Conservation (phyloP, 2,329 filamentous ascomycete species). For the Trichoderma aggressivum region DNA sequence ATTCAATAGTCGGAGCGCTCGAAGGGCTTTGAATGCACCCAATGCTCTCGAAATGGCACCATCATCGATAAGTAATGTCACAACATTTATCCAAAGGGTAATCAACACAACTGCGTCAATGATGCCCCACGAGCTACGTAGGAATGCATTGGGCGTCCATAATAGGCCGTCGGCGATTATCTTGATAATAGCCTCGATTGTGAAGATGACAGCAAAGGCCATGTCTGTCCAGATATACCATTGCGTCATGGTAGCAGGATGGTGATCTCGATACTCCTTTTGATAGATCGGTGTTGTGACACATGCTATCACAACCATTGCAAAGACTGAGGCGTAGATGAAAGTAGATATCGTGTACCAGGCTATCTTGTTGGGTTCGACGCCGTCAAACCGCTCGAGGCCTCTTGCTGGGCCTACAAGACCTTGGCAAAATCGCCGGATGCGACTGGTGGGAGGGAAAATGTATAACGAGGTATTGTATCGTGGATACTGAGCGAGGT, state of each 20-base stretch:
- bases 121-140: conserved; percentile 93
- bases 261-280: conserved; percentile 70
- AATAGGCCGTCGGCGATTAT: conserved; percentile 92
- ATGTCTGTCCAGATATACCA: conserved; percentile 97
- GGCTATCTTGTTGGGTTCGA: conserved; percentile 80
- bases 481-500: conserved; percentile 76
- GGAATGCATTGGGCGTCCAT: conserved; percentile 96
- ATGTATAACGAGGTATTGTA: conserved; percentile 93
- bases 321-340: conserved; percentile 89
- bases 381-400: conserved; percentile 79
- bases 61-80: conserved; percentile 76
- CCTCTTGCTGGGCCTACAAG: conserved; percentile 91
- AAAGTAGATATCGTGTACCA: conserved; percentile 95
- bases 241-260: conserved; percentile 61
- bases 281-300: conserved; percentile 94
- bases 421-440: conserved; percentile 80
- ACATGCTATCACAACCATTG: conserved; percentile 96
- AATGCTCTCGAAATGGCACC: conserved; percentile 85
- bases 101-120: conserved; percentile 90
- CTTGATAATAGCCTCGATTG: conserved; percentile 82
- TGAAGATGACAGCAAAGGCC: conserved; percentile 84
- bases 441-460: conserved; percentile 72
- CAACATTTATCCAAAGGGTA: conserved; percentile 93
- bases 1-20: conserved; percentile 86
- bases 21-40: conserved; percentile 93